A percentile compares a stretch with the other conserved stretches of the same genome.
phyloP scores from a whole-genome alignment of 192 early-diverging fungal species.

The Ambispora gerdemannii region DNA sequence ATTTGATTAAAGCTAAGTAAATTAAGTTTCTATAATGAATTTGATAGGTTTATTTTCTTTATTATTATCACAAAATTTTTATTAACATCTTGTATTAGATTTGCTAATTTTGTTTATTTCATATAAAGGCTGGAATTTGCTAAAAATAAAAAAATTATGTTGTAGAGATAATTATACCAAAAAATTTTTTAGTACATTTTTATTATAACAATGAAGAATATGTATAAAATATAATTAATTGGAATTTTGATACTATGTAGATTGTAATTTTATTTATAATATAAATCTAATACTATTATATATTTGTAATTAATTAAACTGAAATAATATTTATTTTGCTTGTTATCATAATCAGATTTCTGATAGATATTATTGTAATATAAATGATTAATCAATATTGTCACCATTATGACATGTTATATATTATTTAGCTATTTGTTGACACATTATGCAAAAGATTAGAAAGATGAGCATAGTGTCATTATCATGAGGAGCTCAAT shows the following conservation, averaged over 20 bases:
- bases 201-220: background rate
- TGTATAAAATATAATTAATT: background rate
- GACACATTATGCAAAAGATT: no score
- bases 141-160: background rate
- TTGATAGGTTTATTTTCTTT: background rate
- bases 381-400: no score
- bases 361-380: no score
- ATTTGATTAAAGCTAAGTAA: constrained; percentile 6
- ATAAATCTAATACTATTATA: background rate
- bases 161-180: background rate
- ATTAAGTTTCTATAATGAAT: background rate
- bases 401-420: no score
- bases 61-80: background rate
- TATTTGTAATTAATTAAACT: constrained; percentile 1
- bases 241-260: background rate
- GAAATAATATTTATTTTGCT: background rate
- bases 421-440: no score
- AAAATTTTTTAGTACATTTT: background rate
- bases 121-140: background rate
- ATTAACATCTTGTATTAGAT: background rate
- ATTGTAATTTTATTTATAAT: background rate
- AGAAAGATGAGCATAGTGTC: no score
- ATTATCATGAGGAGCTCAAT: no score
- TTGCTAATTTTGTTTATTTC: background rate
- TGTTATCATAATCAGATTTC: no score